Conservation (phyloP, 2,329 filamentous ascomycete species). For the Knufia petricola region DNA sequence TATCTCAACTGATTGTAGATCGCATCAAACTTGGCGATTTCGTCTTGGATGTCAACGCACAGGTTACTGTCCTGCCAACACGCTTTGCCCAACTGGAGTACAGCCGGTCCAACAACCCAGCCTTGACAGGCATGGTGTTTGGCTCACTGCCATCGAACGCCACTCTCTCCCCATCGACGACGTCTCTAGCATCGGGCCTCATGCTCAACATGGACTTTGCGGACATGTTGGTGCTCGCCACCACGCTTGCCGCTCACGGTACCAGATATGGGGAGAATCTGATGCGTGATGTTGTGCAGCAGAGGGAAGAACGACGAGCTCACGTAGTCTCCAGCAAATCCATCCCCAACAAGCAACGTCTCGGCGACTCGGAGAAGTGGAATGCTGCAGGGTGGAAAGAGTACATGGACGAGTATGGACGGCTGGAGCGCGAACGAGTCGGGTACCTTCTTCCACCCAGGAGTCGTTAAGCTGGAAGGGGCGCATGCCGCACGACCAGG, state of each 20-base stretch:
- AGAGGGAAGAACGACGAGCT: constrained; percentile 18
- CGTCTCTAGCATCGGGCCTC: constrained; percentile 18
- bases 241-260: background rate
- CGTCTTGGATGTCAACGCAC: constrained; percentile 13
- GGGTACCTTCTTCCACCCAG: constrained; percentile 16
- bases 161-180: background rate
- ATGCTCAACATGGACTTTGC: constrained; percentile 21
- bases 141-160: constrained; percentile 21
- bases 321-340: constrained; percentile 11
- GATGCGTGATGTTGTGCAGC: constrained; percentile 15
- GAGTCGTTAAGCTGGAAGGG: background rate
- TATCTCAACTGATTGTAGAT: background rate
- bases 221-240: constrained; percentile 16
- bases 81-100: constrained; percentile 18
- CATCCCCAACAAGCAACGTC: constrained; percentile 17
- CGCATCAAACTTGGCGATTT: constrained; percentile 15
- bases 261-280: constrained; percentile 10
- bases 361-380: constrained; percentile 17
- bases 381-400: constrained; percentile 19
- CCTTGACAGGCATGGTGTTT: constrained; percentile 22
- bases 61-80: constrained; percentile 10
- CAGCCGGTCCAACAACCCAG: constrained; percentile 18
- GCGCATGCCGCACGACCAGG: background rate
- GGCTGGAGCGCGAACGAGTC: constrained; percentile 16
- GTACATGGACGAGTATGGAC: constrained; percentile 11